Percentiles rank a stretch among this genome's conserved stretches.
Conservation (phyloP, 495 filamentous ascomycete species). For the Amorphotheca resinae region DNA sequence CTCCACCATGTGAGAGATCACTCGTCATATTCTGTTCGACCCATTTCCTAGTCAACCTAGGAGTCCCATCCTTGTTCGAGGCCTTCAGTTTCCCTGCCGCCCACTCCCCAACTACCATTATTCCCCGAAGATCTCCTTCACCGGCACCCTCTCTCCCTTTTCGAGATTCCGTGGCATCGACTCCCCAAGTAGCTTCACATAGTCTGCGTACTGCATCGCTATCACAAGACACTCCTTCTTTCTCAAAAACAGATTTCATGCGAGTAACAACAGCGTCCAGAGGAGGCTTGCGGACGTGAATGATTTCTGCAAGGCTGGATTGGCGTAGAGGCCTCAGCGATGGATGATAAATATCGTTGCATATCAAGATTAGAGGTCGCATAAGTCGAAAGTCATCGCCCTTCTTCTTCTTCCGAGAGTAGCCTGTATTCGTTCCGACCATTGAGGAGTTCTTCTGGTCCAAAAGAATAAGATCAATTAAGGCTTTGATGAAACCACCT, state of each 20-base stretch:
- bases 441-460: slow-evolving; percentile 65
- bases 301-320: slow-evolving; percentile 70
- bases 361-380: slow-evolving; percentile 83
- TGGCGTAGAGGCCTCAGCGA: slow-evolving; percentile 73
- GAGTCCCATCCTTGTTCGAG: slow-evolving; percentile 21
- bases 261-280: slow-evolving; percentile 75
- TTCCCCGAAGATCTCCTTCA: slow-evolving; percentile 82
- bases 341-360: slow-evolving; percentile 95
- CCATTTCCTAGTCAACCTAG: slow-evolving; percentile 63
- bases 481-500: slow-evolving; percentile 86
- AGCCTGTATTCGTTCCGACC: slow-evolving; percentile 27
- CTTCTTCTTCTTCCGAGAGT: slow-evolving; percentile 41
- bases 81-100: slow-evolving; percentile 70
- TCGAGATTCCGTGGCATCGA: slow-evolving; percentile 31
- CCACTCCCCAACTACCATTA: slow-evolving; percentile 94
- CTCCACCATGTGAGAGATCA: slow-evolving; percentile 59
- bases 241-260: slow-evolving; percentile 69
- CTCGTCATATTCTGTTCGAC: slow-evolving; percentile 66
- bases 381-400: slow-evolving; percentile 74
- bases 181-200: slow-evolving; percentile 89
- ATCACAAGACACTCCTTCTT: slow-evolving; percentile 76
- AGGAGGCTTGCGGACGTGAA: slow-evolving; percentile 83
- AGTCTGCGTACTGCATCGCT: slow-evolving; percentile 76
- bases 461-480: slow-evolving; percentile 74
- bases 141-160: slow-evolving; percentile 39